Evolutionary conservation across 2,329 filamentous ascomycete genomes (phyloP), one percentile per base, ranked within the genome.

Genomic region (Lachnellula cervina): DNA sequence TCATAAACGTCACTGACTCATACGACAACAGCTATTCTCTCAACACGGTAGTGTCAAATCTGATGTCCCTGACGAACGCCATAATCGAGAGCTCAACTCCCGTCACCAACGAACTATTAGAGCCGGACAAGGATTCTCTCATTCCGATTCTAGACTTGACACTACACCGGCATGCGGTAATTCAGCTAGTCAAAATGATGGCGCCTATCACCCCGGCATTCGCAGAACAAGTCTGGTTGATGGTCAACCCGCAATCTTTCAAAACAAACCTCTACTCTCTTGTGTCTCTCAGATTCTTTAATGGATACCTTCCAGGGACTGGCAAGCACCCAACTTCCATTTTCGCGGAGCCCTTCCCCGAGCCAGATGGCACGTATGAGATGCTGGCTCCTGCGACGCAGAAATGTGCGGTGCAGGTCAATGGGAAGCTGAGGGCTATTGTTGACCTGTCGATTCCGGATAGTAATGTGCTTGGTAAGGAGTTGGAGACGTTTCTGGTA

Each of bases 151-250:
- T 19, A 11, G 6, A 44, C 13, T 13, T 21, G 11, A 17, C 13
- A 21, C 9, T 44, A 17, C 19, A 57, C 32, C n/a, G 54, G n/a
- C 72, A 78, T 23, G 78, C 83, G 0, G 70, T 77, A 1, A 76
- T 77, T 1, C 73, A 77, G 3, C 78, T 95, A 8, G 69, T 93
- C 42, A 82, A 83, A 49, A 82, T 96, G 74, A 76, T 92, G 63
- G 88, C 89, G 0, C 91, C 91, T 4, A 83, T 96, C 51, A 83
- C 88, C 0, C 91, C 91, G 0, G 89, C 88, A 0, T 83, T 94
- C 57, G 80, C 89, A 1, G 90, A 93, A 63, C 89, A 96, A 73
- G 89, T 84, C 70, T 95, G 89, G 89, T 77, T 80, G 59, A 65
- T 80, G 2, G 76, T 92, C 3, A 68, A 73, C 49, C 71, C 35